Conservation (phyloP, 179 eudicot genomes). For the Pouteria campechiana region DNA sequence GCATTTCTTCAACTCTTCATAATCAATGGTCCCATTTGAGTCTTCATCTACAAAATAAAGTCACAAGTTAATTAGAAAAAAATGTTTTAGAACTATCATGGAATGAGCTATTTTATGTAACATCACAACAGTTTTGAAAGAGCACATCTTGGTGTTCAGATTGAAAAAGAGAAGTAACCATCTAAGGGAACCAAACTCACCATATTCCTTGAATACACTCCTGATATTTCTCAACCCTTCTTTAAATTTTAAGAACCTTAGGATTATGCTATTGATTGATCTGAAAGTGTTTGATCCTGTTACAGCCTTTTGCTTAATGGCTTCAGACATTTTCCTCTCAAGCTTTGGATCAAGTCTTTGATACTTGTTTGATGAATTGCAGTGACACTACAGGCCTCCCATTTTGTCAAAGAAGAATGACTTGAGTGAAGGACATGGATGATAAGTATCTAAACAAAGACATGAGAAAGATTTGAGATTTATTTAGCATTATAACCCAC, state of each 20-base stretch:
- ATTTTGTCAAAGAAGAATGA: constrained; percentile 32
- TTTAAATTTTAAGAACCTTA: constrained; percentile 62
- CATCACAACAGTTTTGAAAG: no score
- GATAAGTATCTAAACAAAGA: constrained; percentile 14
- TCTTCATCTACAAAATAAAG: no score
- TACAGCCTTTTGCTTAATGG: constrained; percentile 22
- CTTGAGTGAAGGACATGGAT: constrained; percentile 26
- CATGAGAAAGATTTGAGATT: background rate
- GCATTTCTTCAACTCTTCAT: constrained; percentile 22
- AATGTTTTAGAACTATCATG: no score
- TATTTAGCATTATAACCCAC: no score
- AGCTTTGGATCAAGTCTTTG: constrained; percentile 42
- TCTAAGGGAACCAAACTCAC: no score
- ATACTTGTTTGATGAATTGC: constrained; percentile 29
- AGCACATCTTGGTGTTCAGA: no score
- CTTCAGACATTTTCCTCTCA: constrained; percentile 45
- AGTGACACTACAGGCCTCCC: constrained; percentile 31
- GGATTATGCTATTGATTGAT: constrained; percentile 51
- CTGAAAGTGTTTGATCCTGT: constrained; percentile 32
- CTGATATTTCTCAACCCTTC: constrained; percentile 44
- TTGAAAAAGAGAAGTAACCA: no score
- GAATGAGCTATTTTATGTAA: no score
- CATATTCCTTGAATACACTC: constrained; percentile 37
- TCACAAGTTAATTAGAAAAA: no score
- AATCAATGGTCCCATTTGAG: constrained; percentile 16